phyloP scores from a whole-genome alignment of 768 basidiomycete species.

The Auriculariales sp. region DNA sequence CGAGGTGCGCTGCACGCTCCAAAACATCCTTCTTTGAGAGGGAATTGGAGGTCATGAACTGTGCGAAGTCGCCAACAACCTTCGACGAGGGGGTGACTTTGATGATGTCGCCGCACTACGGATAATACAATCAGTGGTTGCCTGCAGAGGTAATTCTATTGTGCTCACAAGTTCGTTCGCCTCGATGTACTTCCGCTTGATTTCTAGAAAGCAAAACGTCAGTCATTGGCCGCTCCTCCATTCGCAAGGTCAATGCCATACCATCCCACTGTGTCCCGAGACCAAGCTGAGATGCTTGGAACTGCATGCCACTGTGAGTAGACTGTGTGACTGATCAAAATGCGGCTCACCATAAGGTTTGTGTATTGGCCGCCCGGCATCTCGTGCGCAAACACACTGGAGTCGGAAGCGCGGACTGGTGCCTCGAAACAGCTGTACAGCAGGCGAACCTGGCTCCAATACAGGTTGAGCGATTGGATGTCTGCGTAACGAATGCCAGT shows the following conservation, averaged over 20 bases:
- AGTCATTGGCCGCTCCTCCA: neutral
- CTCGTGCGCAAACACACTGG: constrained; percentile 96
- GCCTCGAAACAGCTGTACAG: constrained; percentile 97
- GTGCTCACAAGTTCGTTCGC: constrained; percentile 81
- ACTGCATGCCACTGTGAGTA: constrained; percentile 43
- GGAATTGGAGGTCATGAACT: constrained; percentile 96
- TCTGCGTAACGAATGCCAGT: constrained; percentile 95
- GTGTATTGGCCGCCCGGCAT: constrained; percentile 98
- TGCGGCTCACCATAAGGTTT: constrained; percentile 63
- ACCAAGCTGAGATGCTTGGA: constrained; percentile 96
- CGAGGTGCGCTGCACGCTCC: constrained; percentile 73
- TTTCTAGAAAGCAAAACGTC: constrained; percentile 34
- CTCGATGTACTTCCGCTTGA: constrained; percentile 98
- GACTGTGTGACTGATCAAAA: constrained; percentile 14
- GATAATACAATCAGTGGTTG: constrained; percentile 3
- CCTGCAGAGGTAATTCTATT: neutral
- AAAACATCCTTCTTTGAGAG: constrained; percentile 78
- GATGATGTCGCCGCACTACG: constrained; percentile 88
- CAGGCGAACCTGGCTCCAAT: constrained; percentile 95
- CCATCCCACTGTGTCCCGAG: constrained; percentile 93
- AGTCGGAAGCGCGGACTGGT: constrained; percentile 92
- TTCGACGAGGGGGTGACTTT: constrained; percentile 99
- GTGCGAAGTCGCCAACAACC: constrained; percentile 97
- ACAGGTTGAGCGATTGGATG: constrained; percentile 91
- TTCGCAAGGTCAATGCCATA: constrained; percentile 17